phyloP scores from a whole-genome alignment of 2,329 filamentous ascomycete species.

The Mycosphaerella arachidis region DNA sequence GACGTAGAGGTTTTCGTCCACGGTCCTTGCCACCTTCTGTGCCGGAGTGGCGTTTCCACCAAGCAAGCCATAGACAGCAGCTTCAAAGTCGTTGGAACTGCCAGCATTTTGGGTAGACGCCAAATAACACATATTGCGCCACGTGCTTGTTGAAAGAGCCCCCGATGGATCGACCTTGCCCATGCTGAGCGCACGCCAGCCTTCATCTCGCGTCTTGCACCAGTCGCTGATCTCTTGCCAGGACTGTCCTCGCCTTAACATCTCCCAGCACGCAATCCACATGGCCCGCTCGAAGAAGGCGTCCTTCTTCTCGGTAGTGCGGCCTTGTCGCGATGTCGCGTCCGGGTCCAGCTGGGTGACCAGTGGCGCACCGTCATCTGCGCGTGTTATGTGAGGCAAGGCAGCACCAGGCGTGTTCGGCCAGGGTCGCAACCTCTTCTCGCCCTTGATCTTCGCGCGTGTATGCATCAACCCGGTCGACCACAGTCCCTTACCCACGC shows the following conservation, averaged over 20 bases:
- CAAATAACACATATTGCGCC: slow-evolving; percentile 72
- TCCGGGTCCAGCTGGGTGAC: slow-evolving; percentile 91
- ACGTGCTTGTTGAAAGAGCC: slow-evolving; percentile 46
- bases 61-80: slow-evolving; percentile 85
- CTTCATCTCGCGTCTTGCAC: slow-evolving; percentile 79
- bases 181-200: slow-evolving; percentile 82
- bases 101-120: slow-evolving; percentile 56
- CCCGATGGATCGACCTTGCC: slow-evolving; percentile 49
- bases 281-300: slow-evolving; percentile 84
- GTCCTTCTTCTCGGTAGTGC: slow-evolving; percentile 74
- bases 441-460: slow-evolving; percentile 79
- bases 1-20: slow-evolving; percentile 83
- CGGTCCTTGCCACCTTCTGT: slow-evolving; percentile 68
- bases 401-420: slow-evolving; percentile 47
- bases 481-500: slow-evolving; percentile 71
- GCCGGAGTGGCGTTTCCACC: slow-evolving; percentile 77
- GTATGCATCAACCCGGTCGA: slow-evolving; percentile 91
- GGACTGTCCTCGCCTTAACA: slow-evolving; percentile 77
- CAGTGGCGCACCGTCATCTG: slow-evolving; percentile 57
- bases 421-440: slow-evolving; percentile 69
- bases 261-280: slow-evolving; percentile 92
- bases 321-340: slow-evolving; percentile 72
- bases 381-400: slow-evolving; percentile 41
- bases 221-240: slow-evolving; percentile 73
- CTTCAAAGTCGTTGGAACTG: slow-evolving; percentile 71